Base-by-base conservation (phyloP, 192 early-diverging fungal genomes). In the Gaertneriomyces semiglobifer region DNA sequence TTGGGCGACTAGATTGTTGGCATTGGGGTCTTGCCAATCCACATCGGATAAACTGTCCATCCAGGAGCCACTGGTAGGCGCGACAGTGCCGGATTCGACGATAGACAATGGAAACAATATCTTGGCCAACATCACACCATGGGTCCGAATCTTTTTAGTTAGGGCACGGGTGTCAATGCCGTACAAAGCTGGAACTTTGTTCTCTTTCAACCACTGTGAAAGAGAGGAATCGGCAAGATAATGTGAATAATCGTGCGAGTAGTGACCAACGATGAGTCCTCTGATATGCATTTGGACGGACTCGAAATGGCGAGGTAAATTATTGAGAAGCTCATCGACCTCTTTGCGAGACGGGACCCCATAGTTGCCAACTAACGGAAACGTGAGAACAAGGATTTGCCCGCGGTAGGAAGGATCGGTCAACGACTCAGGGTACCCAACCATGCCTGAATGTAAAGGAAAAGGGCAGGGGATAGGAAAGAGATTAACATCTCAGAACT, bases 381-480 rank as follows among this genome's bases (percentile, higher is more conserved):
- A 99, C 60, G 96, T 99, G 58, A 99, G 77, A 44, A 99, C 93
- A 53, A 99, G 81, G 60, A 99, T 97, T 85, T 99, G 96, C 7
- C 96, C 96, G 60, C 90, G 86, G 79, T 99, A 99, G 51, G 95
- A 97, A 11, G 96, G 96, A 80, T 99, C 95, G 4, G 94, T 97
- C 71, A 96, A 81, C 38, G 96, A 95, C 77, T 98, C 95, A n/a
- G 96, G 94, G 74, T 97, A 98, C 51, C 94, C 96, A 54, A 96
- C 92, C 95, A 97, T 97, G 43, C 90, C 89, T 90, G 63, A 38
- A n/a, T 25, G n/a, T 11, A 63, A 53, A 44, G 5, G 60, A 45
- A 16, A 25, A 51, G 47, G 14, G 12, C 7, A 20, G 52, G 39
- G 62, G 59, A 39, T 69, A 12, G 20, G 25, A 53, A 61, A 43